Evolutionary conservation across 2,329 filamentous ascomycete species (phyloP), one percentile per base, ranked within the genome.

Genomic region (Aspergillus ibericus): DNA sequence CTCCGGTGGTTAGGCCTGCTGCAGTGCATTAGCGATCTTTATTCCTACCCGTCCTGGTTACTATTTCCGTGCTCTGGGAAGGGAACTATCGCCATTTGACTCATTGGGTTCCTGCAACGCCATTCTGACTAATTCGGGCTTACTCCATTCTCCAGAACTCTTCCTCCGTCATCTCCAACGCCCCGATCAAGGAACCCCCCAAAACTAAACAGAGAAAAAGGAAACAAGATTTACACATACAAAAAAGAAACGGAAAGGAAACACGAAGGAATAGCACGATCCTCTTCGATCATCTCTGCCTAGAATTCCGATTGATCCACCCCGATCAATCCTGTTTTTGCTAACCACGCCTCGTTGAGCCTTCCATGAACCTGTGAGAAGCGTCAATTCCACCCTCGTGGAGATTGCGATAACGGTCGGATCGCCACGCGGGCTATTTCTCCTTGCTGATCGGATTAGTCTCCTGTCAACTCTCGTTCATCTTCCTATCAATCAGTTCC

Each of bases 311-410:
- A 42, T 40, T 40, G 35, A 12, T 53, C 12, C 40, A 10, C 18
- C 16, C 12, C 51, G 34, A 40, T 53, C 51, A 32, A 32, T 53
- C 36, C 38, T 32, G n/a, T n/a, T 53, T 16, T 18, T n/a, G 20
- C 49, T 36, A 13, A 20, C 20, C 20, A 27, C 27, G 20, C 40
- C 27, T 32, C 5, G 22, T 27, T 35, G 59, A 56, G 59, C 59
- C 59, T 62, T 66, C 57, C 46, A 66, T 66, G 64, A 62, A 50
- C 57, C 56, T 61, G 58, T 63, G 53, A 64, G 56, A 58, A 57
- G 47, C 48, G 51, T 55, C 59, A 56, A 60, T 59, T 60, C 60
- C 55, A 60, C 63, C 60, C 63, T 64, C 59, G 64, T 66, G 64
- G 63, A 66, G 57, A 59, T 63, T 40, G 59, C 61, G 58, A 62